Conservation (phyloP, 2,329 filamentous ascomycete species). For the Diaporthe vexans region DNA sequence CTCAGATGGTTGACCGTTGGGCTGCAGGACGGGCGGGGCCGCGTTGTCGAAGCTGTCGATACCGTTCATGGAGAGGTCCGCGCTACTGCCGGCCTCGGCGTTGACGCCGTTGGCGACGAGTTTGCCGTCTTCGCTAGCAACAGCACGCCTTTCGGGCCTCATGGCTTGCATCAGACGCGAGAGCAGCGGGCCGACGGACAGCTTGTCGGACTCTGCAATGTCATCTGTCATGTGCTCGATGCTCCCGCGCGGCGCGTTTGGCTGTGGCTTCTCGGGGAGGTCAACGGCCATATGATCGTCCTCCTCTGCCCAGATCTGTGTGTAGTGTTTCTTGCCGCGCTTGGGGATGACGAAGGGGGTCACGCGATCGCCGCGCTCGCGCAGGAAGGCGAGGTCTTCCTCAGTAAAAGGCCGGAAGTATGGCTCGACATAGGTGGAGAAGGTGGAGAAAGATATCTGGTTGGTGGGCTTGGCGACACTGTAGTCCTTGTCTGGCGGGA, state of each 20-base stretch:
- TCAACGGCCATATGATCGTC: slow-evolving; percentile 86
- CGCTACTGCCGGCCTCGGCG: slow-evolving; percentile 52
- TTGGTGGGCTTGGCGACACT: slow-evolving; percentile 93
- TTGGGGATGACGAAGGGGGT: slow-evolving; percentile 89
- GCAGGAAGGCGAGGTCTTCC: slow-evolving; percentile 92
- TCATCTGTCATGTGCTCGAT: slow-evolving; percentile 91
- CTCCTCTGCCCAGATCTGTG: slow-evolving; percentile 93
- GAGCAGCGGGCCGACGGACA: slow-evolving; percentile 90
- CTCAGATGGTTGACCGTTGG: slow-evolving; percentile 45
- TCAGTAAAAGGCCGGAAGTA: slow-evolving; percentile 92
- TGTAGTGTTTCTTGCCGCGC: slow-evolving; percentile 87
- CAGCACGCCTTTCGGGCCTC: slow-evolving; percentile 77
- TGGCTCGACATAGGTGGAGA: slow-evolving; percentile 91
- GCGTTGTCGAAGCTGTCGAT: slow-evolving; percentile 61
- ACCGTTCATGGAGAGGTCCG: slow-evolving; percentile 68
- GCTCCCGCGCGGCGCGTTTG: slow-evolving; percentile 86
- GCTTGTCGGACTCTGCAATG: slow-evolving; percentile 86
- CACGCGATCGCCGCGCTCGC: slow-evolving; percentile 88
- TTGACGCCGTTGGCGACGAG: slow-evolving; percentile 65
- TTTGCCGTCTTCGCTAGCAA: slow-evolving; percentile 66
- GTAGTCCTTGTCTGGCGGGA: slow-evolving; percentile 94
- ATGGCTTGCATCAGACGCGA: slow-evolving; percentile 85
- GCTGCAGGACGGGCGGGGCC: slow-evolving; percentile 34
- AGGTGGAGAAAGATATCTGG: slow-evolving; percentile 94
- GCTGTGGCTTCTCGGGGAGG: slow-evolving; percentile 76